Evolutionary conservation across 2,329 filamentous ascomycete genomes (phyloP).

Genomic region (Leptographium radiaticola): DNA sequence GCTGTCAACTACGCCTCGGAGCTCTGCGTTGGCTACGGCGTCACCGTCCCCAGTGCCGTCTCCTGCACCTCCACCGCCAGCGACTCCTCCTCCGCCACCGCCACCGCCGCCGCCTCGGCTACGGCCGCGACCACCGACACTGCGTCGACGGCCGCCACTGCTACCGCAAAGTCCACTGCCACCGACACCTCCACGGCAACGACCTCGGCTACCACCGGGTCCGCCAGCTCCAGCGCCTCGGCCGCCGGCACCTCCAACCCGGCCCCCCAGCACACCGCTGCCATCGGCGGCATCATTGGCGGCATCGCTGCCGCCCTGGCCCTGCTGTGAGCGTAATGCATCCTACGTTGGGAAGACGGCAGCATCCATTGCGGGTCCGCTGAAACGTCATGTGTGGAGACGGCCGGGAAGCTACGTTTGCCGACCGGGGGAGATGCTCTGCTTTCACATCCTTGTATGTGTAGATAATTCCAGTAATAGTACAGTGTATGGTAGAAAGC

Average conservation of each 20-base stretch:
- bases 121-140: constrained; percentile 6
- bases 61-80: constrained; percentile 13
- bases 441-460: too few species aligned
- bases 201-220: constrained; percentile 1
- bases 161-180: constrained; percentile 4
- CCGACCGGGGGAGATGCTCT: too few species aligned
- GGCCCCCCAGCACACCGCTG: constrained; percentile 9
- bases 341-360: not conserved
- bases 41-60: constrained; percentile 21
- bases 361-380: not conserved
- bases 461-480: too few species aligned
- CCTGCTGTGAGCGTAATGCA: constrained; percentile 9
- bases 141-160: constrained; percentile 1
- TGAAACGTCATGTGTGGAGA: too few species aligned
- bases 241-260: constrained; percentile 5
- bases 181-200: not conserved
- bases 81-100: not conserved
- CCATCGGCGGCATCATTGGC: constrained; percentile 10
- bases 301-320: constrained; percentile 12
- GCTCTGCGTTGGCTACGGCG: constrained; percentile 20
- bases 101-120: constrained; percentile 3
- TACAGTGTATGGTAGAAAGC: too few species aligned
- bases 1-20: constrained; percentile 19
- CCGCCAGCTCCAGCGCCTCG: constrained; percentile 1
- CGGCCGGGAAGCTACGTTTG: too few species aligned